These are phyloP conservation scores for Ogataea angusta DNA, from an alignment of 805 yeast species.

Conservation along the genomic window DNA sequence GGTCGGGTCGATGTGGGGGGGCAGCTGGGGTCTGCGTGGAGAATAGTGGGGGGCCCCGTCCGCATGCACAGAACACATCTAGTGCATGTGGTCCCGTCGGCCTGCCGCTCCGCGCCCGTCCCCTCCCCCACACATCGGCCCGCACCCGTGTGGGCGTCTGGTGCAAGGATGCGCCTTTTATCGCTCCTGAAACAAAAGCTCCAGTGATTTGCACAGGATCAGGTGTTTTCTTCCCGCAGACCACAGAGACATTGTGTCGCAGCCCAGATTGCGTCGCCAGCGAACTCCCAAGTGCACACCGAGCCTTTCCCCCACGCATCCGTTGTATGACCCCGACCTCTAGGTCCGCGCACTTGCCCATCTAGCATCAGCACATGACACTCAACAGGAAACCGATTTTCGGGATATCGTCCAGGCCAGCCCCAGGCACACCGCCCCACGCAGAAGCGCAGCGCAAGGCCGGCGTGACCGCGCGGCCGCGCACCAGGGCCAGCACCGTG, in stretches of 20 bases:
- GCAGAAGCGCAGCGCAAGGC: neutral
- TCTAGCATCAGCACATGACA: neutral
- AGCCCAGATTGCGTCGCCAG: no score
- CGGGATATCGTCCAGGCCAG: neutral
- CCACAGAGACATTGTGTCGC: neutral
- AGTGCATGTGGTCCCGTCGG: no score
- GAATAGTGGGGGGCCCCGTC: no score
- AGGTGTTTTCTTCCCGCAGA: neutral
- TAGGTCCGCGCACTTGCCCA: no score
- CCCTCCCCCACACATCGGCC: neutral
- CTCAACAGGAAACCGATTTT: neutral
- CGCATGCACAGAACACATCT: no score
- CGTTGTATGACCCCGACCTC: no score
- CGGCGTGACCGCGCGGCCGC: neutral
- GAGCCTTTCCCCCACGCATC: neutral
- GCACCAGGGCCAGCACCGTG: constrained; percentile 1
- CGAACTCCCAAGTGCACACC: neutral
- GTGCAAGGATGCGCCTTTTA: neutral
- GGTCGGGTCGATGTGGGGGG: no score
- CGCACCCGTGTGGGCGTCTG: neutral
- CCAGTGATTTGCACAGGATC: neutral
- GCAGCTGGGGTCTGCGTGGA: no score
- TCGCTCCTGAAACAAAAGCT: neutral
- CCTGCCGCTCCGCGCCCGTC: neutral
- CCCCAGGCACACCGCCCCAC: neutral